Evolutionary conservation across 495 filamentous ascomycete genomes (phyloP), one percentile per base, ranked within the genome.

Genomic region (Podospora tetraspora): DNA sequence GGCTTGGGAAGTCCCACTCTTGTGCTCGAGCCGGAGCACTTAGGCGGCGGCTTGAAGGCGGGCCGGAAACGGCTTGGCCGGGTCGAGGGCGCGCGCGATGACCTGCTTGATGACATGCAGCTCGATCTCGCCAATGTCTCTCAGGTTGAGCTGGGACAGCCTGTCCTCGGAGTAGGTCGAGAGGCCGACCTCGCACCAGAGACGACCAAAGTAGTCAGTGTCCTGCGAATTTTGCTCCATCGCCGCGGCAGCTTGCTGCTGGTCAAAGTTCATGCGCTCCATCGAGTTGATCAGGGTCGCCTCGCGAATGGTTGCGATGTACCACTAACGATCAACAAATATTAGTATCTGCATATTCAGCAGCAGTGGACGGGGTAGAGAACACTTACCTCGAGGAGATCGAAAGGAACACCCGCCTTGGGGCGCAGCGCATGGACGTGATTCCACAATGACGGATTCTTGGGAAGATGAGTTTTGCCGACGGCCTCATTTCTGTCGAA

Each of bases 241-340:
- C 10, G n/a, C 8, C 0, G 24, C 27, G 21, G 12, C n/a, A 1
- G 2, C 3, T 23, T 22, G 22, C 32, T 22, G 37, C 11, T 13
- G 21, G 5, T 23, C 37, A 73, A 61, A 69, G 23, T n/a, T 68
- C 62, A 68, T 79, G 69, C 61, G 66, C 66, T 23, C 19, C 11
- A 77, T 63, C 16, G 43, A 52, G 19, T 61, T 56, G 3, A 75
- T 69, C 1, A 60, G 77, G 0, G 84, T 84, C 63, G 83, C 79
- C 37, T 83, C 79, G 34, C 81, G 82, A 59, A 89, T 80, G 25
- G 86, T 62, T 30, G 76, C 72, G 24, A 85, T 82, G 74, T 85
- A 87, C 74, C 80, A 87, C 83, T 85, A n/a, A 7, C n/a, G 63
- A 19, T 82, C 84, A n/a, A 22, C 10, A 19, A 16, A 52, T 27